A percentile compares a stretch with the other conserved stretches of the same genome.
Conservation (phyloP, 1,139 yeast species). For the Eremothecium cymbalariae region DNA sequence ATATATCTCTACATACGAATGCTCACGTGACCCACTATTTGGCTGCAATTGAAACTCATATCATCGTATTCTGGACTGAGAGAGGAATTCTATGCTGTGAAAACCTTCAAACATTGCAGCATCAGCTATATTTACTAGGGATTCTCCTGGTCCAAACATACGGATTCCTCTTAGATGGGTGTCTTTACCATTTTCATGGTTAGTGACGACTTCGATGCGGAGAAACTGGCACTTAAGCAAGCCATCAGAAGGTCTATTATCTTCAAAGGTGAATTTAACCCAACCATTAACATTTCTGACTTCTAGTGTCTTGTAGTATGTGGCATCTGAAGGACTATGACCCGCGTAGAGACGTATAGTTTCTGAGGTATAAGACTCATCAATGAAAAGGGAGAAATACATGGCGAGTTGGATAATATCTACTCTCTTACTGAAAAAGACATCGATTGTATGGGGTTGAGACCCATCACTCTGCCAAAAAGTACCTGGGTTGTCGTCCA, state of each 20-base stretch:
- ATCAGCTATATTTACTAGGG: constrained; percentile 5
- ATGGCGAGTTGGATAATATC: constrained; percentile 61
- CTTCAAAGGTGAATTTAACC: constrained; percentile 65
- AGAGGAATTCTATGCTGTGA: constrained; percentile 6
- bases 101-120: constrained; percentile 6
- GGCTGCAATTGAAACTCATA: too few species aligned
- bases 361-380: constrained; percentile 91
- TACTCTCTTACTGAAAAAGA: constrained; percentile 75
- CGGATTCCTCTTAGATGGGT: constrained; percentile 76
- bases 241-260: constrained; percentile 45
- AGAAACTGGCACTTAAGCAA: constrained; percentile 67
- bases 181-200: constrained; percentile 95
- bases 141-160: constrained; percentile 38
- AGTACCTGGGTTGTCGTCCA: constrained; percentile 65
- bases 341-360: constrained; percentile 70
- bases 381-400: constrained; percentile 54
- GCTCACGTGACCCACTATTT: neutral
- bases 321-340: constrained; percentile 73
- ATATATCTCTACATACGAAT: neutral
- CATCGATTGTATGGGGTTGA: constrained; percentile 79
- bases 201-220: constrained; percentile 61
- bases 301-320: constrained; percentile 60
- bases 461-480: constrained; percentile 97
- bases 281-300: constrained; percentile 78
- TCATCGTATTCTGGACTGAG: constrained; percentile 6